These are phyloP conservation scores for Lecanicillium sp. DNA, from an alignment of 2,329 filamentous ascomycete genomes.

Conservation along the genomic window DNA sequence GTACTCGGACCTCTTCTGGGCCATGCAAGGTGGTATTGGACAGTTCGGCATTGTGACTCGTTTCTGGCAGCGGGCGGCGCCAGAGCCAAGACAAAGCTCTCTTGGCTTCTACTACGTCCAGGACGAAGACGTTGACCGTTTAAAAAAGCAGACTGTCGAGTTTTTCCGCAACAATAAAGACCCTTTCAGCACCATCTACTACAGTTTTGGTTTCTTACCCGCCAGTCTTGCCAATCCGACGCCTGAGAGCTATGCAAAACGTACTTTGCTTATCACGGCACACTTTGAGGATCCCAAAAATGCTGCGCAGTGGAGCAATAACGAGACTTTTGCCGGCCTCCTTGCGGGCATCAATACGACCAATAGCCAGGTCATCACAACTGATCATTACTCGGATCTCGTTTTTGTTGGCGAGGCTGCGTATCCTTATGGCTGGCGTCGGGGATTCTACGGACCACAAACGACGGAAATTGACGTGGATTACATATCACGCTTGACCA, in stretches of 20 bases:
- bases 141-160: slow-evolving; percentile 3
- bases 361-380: not conserved
- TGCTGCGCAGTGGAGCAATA: not conserved
- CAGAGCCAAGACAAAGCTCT: slow-evolving; percentile 6
- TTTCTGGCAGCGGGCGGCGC: slow-evolving; percentile 10
- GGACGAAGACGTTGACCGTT: not conserved
- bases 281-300: slow-evolving; percentile 6
- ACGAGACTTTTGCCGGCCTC: not conserved
- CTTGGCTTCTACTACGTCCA: slow-evolving; percentile 7
- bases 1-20: slow-evolving; percentile 21
- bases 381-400: slow-evolving; percentile 1
- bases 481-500: slow-evolving; percentile 3
- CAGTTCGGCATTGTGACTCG: slow-evolving; percentile 29
- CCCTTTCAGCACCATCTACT: slow-evolving; percentile 6
- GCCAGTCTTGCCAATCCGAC: not conserved
- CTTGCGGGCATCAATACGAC: slow-evolving; percentile 1
- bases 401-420: slow-evolving; percentile 5
- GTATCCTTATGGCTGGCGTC: slow-evolving; percentile 7
- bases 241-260: slow-evolving; percentile 2
- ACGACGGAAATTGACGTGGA: slow-evolving; percentile 3
- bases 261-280: slow-evolving; percentile 5
- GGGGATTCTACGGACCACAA: slow-evolving; percentile 7
- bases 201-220: slow-evolving; percentile 6
- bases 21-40: slow-evolving; percentile 21
- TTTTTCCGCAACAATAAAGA: slow-evolving; percentile 5